These are phyloP conservation scores for Penicillium sp. DNA, from an alignment of 2,329 filamentous ascomycete genomes.

Conservation along the genomic window DNA sequence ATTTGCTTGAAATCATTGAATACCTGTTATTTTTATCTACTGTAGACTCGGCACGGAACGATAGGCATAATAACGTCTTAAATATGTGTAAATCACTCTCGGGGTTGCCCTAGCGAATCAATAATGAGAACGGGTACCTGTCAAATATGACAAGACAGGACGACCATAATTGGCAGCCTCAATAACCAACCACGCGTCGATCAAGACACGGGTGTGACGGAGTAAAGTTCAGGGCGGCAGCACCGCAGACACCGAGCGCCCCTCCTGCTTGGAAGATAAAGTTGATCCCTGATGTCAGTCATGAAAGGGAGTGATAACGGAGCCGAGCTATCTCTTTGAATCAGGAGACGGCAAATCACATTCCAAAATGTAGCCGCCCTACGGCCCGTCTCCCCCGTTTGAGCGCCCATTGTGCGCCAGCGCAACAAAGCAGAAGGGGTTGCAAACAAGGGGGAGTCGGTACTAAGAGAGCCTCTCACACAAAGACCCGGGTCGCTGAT, in stretches of 20 bases:
- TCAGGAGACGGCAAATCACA: slow-evolving; percentile 19
- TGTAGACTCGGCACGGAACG: not conserved
- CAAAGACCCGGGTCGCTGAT: slow-evolving; percentile 11
- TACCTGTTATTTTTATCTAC: not conserved
- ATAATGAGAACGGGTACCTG: not conserved
- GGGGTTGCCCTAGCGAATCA: not conserved
- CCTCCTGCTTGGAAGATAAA: not conserved
- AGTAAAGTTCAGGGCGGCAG: not conserved
- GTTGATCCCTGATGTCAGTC: not conserved
- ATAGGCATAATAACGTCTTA: not conserved
- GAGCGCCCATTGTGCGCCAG: slow-evolving; percentile 7
- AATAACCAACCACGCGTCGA: not conserved
- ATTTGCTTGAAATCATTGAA: not conserved
- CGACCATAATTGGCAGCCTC: not conserved
- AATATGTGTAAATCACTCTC: not conserved
- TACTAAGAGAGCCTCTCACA: not conserved
- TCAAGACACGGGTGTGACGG: not conserved
- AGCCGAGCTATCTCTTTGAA: slow-evolving; percentile 9
- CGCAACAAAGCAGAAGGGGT: slow-evolving; percentile 2
- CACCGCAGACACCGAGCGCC: not conserved
- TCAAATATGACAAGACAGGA: not conserved
- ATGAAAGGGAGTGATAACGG: not conserved
- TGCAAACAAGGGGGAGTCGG: not conserved
- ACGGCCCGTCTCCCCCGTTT: slow-evolving; percentile 12
- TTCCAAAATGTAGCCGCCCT: slow-evolving; percentile 13